Evolutionary conservation across 176 grass and related monocot species (phyloP), one percentile per base, ranked within the genome.

Genomic region (Oryza meyeriana): DNA sequence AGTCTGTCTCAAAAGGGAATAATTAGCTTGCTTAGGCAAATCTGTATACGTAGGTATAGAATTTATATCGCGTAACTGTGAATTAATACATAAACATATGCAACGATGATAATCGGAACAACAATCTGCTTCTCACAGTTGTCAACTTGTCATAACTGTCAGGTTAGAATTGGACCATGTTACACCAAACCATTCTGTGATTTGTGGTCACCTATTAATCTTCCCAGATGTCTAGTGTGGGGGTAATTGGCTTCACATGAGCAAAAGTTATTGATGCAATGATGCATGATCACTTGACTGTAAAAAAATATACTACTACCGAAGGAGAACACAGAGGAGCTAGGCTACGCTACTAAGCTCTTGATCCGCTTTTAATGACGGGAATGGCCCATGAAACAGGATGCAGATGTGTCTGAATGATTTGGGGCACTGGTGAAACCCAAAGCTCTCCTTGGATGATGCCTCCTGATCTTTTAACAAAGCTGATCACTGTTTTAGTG

Each of bases 361-460:
- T 38, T 28, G 41, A 63, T 81, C 55, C 42, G 41, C 72, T 89
- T 82, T 85, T 59, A 44, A 81, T 85, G 79, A 89, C 77, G 77
- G 20, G 40, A 65, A 71, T 38, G 42, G 25, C 16, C 32, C 31
- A 41, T 80, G 68, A 42, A 58, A 8, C 52, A 64, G 6, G 82
- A 59, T 14, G 10, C 30, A 62, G 25, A n/a, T 71, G 71, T 71
- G 82, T 44, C 70, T 44, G 34, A 65, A 81, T 81, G 78, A 81
- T 89, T 81, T 29, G 78, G 79, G 57, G 62, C 82, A 76, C 31
- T 52, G 12, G 38, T 27, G 58, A 58, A 30, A 62, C n/a, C 38
- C 62, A 67, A 75, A 89, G 70, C 8, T 74, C 36, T 33, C 16
- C 35, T 74, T 35, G 35, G 42, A 83, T 44, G 59, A 44, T 67